Conservation (phyloP, 2,329 filamentous ascomycete genomes). For the Fusarium torreyae region DNA sequence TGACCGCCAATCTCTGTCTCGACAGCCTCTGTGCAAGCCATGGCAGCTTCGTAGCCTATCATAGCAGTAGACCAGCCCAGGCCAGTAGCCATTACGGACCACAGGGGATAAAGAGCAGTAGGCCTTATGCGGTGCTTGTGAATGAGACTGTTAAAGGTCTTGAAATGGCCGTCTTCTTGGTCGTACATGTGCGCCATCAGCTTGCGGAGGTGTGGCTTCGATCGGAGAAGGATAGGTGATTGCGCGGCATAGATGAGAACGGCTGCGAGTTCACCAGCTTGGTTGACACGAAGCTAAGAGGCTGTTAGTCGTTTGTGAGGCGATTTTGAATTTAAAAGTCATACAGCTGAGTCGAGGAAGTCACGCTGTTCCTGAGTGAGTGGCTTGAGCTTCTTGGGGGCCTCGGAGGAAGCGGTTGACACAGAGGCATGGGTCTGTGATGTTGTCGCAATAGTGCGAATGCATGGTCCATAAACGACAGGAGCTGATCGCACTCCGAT, state of each 20-base stretch:
- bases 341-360: conserved; percentile 81
- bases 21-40: conserved; percentile 98
- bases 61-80: conserved; percentile 92
- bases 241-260: conserved; percentile 95
- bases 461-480: conserved; percentile 31
- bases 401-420: conserved; percentile 42
- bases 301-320: conserved; percentile 17
- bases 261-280: conserved; percentile 96
- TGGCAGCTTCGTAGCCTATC: conserved; percentile 92
- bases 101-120: conserved; percentile 92
- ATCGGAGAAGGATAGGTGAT: conserved; percentile 82
- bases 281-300: conserved; percentile 87
- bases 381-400: conserved; percentile 66
- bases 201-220: conserved; percentile 88
- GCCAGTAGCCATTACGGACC: conserved; percentile 83
- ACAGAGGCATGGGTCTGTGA: conserved; percentile 37
- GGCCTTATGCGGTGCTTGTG: conserved; percentile 91
- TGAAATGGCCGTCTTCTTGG: conserved; percentile 90
- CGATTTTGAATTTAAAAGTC: conserved; percentile 41
- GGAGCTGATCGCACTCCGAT: conserved; percentile 35
- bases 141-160: conserved; percentile 86
- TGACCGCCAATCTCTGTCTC: conserved; percentile 98
- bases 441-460: conserved; percentile 45
- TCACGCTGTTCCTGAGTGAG: conserved; percentile 79
- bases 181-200: conserved; percentile 99